Evolutionary conservation across 139 green algal genomes (phyloP), one percentile per base, ranked within the genome.

Genomic region (Volvox africanus): DNA sequence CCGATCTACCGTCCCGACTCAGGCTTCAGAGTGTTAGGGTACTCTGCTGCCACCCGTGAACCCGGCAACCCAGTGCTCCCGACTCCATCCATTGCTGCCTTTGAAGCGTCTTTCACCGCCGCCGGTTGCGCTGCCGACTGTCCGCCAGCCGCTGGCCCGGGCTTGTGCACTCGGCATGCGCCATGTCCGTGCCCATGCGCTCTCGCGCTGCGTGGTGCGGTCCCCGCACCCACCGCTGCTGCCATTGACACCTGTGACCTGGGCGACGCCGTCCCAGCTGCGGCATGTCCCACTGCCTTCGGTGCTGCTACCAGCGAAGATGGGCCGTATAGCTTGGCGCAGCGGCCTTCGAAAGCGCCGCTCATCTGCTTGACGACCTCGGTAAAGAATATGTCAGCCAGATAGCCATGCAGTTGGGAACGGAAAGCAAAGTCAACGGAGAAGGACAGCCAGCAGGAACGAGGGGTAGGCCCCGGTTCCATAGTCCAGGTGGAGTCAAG

Each of bases 301-400:
- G 37, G 85, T 71, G 85, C 55, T 12, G 24, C 20, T 14, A 92
- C 24, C 61, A 93, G 77, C 36, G 83, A 90, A 18, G 95, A 96
- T 0, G 94, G 95, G 2, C 97, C 97, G 89, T 99, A 99, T 55
- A 98, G 68, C 36, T 86, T 37, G 6, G 84, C 69, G 87, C 97
- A 99, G 3, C 97, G 93, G 77, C 93, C 91, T 90, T 99, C 97
- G 94, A 99, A 99, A 2, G 97, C 97, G 13, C 84, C 80, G 71
- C 98, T 96, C 96, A 99, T 98, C 35, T 94, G 94, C 89, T 96
- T 91, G 26, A 98, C 97, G 35, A 99, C 97, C 93, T 98, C 93
- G 68, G 80, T 85, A 61, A 97, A 96, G 91, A 97, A 96, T 0
- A 96, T 44, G 77, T 96, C 81, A 20, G 93, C 95, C 5, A 99